phyloP scores from a whole-genome alignment of 1,284 basidiomycete species.

The Volvariella surrecta region DNA sequence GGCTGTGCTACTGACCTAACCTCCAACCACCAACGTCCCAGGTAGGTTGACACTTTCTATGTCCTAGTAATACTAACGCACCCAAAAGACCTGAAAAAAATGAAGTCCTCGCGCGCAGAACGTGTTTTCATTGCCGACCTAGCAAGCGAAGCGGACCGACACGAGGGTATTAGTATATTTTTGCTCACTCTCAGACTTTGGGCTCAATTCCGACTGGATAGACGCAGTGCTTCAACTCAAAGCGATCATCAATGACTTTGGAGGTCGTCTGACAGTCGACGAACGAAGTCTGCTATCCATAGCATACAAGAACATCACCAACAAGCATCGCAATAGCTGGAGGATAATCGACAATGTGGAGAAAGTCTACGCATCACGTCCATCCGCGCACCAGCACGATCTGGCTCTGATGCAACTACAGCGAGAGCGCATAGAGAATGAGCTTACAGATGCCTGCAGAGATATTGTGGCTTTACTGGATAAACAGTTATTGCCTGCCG shows the following conservation, averaged over 20 bases:
- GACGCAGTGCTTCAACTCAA: slow-evolving; percentile 56
- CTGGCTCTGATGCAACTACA: slow-evolving; percentile 41
- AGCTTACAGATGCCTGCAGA: slow-evolving; percentile 47
- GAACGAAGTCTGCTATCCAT: slow-evolving; percentile 64
- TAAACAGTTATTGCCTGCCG: slow-evolving; percentile 43
- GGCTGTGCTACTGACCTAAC: too few relatives aligned
- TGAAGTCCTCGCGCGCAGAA: slow-evolving; percentile 16
- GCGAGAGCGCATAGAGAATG: slow-evolving; percentile 45
- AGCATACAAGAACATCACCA: slow-evolving; percentile 64
- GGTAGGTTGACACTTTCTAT: too few relatives aligned
- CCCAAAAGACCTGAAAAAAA: too few relatives aligned
- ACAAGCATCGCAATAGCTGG: slow-evolving; percentile 54
- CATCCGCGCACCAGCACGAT: slow-evolving; percentile 24
- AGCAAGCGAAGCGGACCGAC: slow-evolving; percentile 59
- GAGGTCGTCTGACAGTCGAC: slow-evolving; percentile 44
- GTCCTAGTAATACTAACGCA: too few relatives aligned
- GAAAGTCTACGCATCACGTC: slow-evolving; percentile 32
- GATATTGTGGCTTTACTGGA: slow-evolving; percentile 51
- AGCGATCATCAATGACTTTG: slow-evolving; percentile 37
- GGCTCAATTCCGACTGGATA: slow-evolving; percentile 15
- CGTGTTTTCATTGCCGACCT: slow-evolving; percentile 50
- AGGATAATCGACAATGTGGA: slow-evolving; percentile 48
- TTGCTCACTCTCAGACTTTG: neutral
- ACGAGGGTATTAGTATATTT: slow-evolving; percentile 41
- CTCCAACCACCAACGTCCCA: too few relatives aligned